Evolutionary conservation across 306 rosid genomes (phyloP).

Genomic region (Cucumis hystrix): DNA sequence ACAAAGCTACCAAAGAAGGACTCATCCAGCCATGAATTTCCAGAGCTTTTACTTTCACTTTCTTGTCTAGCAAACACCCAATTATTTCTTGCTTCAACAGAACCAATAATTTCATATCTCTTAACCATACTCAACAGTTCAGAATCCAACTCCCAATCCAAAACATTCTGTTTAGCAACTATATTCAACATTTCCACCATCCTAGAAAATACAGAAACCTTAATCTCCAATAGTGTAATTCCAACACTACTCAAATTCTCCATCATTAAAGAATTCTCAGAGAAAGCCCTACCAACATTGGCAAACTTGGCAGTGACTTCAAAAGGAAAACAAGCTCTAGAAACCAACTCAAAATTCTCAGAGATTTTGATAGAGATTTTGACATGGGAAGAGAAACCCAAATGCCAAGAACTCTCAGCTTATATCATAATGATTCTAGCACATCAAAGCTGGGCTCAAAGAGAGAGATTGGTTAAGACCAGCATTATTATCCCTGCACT

Average conservation of each 20-base stretch:
- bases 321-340: conserved; percentile 72
- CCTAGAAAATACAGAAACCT: conserved; percentile 40
- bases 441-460: conserved; percentile 67
- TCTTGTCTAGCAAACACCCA: conserved; percentile 63
- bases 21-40: conserved; percentile 32
- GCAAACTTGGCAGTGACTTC: conserved; percentile 65
- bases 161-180: conserved; percentile 43
- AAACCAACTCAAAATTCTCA: conserved; percentile 36
- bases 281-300: conserved; percentile 58
- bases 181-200: conserved; percentile 53
- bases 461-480: conserved; percentile 47
- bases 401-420: conserved; percentile 72
- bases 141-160: conserved; percentile 27
- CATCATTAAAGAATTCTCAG: conserved; percentile 31
- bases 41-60: conserved; percentile 45
- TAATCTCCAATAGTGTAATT: conserved; percentile 48
- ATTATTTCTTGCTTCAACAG: conserved; percentile 34
- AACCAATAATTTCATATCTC: conserved; percentile 34
- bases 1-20: conserved; percentile 50
- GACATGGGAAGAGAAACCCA: conserved; percentile 79
- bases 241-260: conserved; percentile 33
- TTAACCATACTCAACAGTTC: conserved; percentile 23
- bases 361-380: conserved; percentile 40
- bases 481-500: conserved; percentile 49
- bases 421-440: conserved; percentile 73